These are phyloP conservation scores for Penicillium paxilli DNA, from an alignment of 495 filamentous ascomycete species.

Conservation along the genomic window DNA sequence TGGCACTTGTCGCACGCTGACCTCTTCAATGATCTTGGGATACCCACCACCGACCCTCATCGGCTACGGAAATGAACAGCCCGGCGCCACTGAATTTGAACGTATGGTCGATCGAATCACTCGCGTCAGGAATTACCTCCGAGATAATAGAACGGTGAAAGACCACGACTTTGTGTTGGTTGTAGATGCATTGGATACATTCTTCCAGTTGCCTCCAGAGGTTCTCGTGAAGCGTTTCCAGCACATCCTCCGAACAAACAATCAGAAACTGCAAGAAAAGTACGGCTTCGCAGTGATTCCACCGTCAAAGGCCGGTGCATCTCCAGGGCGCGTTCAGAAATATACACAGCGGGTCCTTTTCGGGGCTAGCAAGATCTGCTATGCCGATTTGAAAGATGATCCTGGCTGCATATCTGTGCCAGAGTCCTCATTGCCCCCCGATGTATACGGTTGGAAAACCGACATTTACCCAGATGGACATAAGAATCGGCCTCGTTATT, in stretches of 20 bases:
- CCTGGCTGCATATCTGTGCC: constrained; percentile 57
- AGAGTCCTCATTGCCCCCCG: constrained; percentile 53
- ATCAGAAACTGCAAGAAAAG: constrained; percentile 44
- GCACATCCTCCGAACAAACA: constrained; percentile 46
- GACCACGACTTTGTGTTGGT: constrained; percentile 63
- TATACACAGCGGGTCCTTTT: constrained; percentile 61
- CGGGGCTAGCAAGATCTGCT: constrained; percentile 60
- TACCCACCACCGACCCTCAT: constrained; percentile 62
- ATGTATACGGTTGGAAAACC: constrained; percentile 59
- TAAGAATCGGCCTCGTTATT: constrained; percentile 49
- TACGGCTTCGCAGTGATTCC: constrained; percentile 40
- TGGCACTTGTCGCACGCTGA: constrained; percentile 58
- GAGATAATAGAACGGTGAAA: constrained; percentile 43
- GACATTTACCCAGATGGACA: constrained; percentile 39
- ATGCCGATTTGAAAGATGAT: constrained; percentile 40
- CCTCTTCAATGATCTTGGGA: constrained; percentile 60
- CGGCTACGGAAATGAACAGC: constrained; percentile 33
- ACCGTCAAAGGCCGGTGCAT: constrained; percentile 26
- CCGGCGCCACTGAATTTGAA: constrained; percentile 32
- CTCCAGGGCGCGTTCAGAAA: constrained; percentile 39
- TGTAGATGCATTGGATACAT: constrained; percentile 56
- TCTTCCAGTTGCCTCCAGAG: constrained; percentile 63
- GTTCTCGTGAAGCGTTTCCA: constrained; percentile 58
- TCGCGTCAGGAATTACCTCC: constrained; percentile 54
- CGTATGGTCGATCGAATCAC: constrained; percentile 46